Evolutionary conservation across 2,329 filamentous ascomycete genomes (phyloP).

Genomic region (Paradendryphiella salina): DNA sequence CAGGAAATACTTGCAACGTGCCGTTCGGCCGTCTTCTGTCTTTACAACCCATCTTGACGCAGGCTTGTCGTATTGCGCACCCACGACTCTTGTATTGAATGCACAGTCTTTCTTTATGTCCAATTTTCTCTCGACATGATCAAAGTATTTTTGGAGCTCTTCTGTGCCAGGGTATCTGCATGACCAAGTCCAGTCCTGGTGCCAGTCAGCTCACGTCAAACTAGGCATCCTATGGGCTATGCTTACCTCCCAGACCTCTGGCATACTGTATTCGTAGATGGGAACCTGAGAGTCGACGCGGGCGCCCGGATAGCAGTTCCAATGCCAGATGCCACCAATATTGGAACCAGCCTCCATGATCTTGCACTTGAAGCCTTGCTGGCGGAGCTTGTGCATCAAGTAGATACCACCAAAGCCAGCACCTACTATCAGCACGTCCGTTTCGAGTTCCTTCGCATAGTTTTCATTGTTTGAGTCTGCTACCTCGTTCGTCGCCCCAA

Average conservation of each 20-base stretch:
- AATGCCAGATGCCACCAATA: slow-evolving; percentile 52
- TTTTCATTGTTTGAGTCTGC: slow-evolving; percentile 31
- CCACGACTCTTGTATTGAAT: slow-evolving; percentile 60
- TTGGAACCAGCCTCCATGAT: slow-evolving; percentile 49
- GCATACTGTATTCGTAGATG: slow-evolving; percentile 54
- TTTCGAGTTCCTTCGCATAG: slow-evolving; percentile 44
- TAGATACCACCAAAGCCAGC: slow-evolving; percentile 51
- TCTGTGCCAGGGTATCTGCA: slow-evolving; percentile 57
- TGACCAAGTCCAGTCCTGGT: slow-evolving; percentile 60
- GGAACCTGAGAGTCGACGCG: slow-evolving; percentile 54
- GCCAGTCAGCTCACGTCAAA: not conserved
- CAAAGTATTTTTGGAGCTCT: slow-evolving; percentile 62
- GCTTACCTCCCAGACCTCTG: slow-evolving; percentile 51
- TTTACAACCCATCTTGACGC: slow-evolving; percentile 56
- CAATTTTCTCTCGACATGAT: slow-evolving; percentile 60
- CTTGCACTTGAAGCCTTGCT: slow-evolving; percentile 47
- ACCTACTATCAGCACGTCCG: slow-evolving; percentile 47
- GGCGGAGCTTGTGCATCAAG: slow-evolving; percentile 48
- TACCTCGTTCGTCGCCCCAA: slow-evolving; percentile 30
- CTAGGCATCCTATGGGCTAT: not conserved
- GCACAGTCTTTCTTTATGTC: slow-evolving; percentile 60
- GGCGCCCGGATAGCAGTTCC: slow-evolving; percentile 53
- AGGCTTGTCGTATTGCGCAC: slow-evolving; percentile 56
- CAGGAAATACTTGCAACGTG: slow-evolving; percentile 57
- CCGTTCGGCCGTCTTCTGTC: slow-evolving; percentile 57